Conservation (phyloP, 371 early-diverging fungal genomes). For the Apophysomyces ossiformis region DNA sequence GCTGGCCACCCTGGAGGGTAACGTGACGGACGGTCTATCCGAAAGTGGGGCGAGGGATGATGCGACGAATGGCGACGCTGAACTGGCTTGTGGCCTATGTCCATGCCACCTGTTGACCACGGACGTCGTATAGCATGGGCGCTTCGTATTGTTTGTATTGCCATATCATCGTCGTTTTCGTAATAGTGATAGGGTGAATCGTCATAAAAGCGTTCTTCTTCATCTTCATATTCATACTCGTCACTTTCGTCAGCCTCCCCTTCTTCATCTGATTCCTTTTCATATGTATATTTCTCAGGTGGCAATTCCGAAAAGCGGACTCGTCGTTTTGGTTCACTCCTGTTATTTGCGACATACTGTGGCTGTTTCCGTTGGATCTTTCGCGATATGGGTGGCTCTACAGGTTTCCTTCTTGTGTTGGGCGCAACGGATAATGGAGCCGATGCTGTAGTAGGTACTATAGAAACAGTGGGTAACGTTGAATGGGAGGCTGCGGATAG, state of each 20-base stretch:
- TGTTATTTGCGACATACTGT: not conserved
- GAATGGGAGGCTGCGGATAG: constrained; percentile 11
- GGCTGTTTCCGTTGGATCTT: constrained; percentile 22
- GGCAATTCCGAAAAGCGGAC: constrained; percentile 5
- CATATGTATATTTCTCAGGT: not conserved
- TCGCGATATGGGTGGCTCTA: not conserved
- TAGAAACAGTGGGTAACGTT: not conserved
- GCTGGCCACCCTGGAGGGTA: not conserved
- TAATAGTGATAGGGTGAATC: not conserved
- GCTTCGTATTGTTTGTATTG: not conserved
- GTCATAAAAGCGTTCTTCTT: not conserved
- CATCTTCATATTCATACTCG: not conserved
- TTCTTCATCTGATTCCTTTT: not conserved
- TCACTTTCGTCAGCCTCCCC: not conserved
- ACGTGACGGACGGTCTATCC: not conserved
- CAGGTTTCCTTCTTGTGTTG: constrained; percentile 18
- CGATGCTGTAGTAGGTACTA: not conserved
- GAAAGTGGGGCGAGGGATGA: not conserved
- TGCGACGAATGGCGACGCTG: not conserved
- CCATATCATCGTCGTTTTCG: not conserved
- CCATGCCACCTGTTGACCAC: constrained; percentile 1
- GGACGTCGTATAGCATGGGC: constrained; percentile 4
- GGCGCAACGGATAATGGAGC: not conserved
- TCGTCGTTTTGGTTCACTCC: not conserved
- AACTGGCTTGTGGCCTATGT: not conserved